phyloP scores from a whole-genome alignment of 2,329 filamentous ascomycete genomes.

The Botrytis sinoallii region DNA sequence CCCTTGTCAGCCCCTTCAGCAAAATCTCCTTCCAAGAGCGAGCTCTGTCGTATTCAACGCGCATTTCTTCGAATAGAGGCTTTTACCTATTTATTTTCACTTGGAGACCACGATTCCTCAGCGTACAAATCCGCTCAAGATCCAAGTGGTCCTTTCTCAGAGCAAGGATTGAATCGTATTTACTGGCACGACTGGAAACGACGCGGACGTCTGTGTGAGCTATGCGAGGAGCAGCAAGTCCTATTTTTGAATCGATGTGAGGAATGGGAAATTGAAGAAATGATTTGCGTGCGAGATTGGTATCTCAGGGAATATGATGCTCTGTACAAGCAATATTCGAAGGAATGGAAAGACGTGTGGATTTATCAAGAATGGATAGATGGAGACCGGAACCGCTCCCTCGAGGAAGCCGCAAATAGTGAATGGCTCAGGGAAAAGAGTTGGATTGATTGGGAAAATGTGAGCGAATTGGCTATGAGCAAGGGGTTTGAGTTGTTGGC shows the following conservation, averaged over 20 bases:
- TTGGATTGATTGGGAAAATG: not conserved
- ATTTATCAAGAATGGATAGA: not conserved
- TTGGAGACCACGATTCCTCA: too few relatives aligned
- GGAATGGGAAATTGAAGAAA: not conserved
- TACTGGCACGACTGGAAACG: not conserved
- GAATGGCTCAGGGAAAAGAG: not conserved
- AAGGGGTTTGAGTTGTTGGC: not conserved
- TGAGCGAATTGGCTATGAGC: not conserved
- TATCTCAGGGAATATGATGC: not conserved
- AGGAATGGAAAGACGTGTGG: not conserved
- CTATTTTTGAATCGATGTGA: not conserved
- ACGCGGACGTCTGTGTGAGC: not conserved
- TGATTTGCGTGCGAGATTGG: not conserved
- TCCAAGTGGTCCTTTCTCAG: not conserved
- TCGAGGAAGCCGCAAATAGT: not conserved
- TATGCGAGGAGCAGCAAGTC: not conserved
- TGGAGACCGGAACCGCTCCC: not conserved
- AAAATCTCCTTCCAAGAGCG: not conserved
- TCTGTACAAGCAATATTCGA: not conserved
- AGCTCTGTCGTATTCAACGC: not conserved
- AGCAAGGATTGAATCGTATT: not conserved
- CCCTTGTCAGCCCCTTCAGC: not conserved
- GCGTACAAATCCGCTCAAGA: not conserved
- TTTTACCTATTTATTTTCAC: not conserved
- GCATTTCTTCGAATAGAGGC: not conserved